phyloP scores from a whole-genome alignment of 305 asterid species.

The Fraxinus sp. region DNA sequence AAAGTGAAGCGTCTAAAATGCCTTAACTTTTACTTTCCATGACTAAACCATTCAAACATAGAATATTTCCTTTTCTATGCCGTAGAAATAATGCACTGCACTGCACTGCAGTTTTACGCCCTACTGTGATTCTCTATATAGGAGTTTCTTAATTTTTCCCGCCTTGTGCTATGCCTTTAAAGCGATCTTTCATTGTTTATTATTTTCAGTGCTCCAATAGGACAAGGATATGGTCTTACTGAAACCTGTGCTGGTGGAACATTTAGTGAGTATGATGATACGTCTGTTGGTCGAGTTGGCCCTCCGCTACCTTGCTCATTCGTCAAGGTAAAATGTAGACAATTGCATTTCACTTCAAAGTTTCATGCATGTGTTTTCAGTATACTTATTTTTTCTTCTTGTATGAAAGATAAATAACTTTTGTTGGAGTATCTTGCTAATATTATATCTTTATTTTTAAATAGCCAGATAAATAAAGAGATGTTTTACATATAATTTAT shows the following conservation, averaged over 20 bases:
- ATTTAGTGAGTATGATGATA: slow-evolving; percentile 89
- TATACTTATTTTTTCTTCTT: not conserved
- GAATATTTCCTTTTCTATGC: not conserved
- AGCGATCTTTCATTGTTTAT: not conserved
- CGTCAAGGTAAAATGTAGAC: slow-evolving; percentile 59
- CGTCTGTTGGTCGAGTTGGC: slow-evolving; percentile 96
- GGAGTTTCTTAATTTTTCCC: not conserved
- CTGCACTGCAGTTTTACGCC: not conserved
- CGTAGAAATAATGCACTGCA: not conserved
- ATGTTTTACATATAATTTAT: not conserved
- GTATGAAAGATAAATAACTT: not conserved
- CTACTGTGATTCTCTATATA: not conserved
- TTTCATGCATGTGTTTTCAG: not conserved
- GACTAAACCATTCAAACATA: not conserved
- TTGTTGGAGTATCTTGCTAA: not conserved
- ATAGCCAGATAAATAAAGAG: not conserved
- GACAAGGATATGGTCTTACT: slow-evolving; percentile 97
- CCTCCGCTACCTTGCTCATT: slow-evolving; percentile 87
- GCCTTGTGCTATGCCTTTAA: not conserved
- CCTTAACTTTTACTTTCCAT: not conserved
- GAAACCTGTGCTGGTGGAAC: slow-evolving; percentile 99
- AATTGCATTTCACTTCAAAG: slow-evolving; percentile 8
- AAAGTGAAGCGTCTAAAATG: not conserved
- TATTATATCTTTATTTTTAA: not conserved
- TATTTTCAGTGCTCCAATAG: slow-evolving; percentile 81